Evolutionary conservation across 2,329 filamentous ascomycete genomes (phyloP).

Genomic region (Leptoxyphium fumago): DNA sequence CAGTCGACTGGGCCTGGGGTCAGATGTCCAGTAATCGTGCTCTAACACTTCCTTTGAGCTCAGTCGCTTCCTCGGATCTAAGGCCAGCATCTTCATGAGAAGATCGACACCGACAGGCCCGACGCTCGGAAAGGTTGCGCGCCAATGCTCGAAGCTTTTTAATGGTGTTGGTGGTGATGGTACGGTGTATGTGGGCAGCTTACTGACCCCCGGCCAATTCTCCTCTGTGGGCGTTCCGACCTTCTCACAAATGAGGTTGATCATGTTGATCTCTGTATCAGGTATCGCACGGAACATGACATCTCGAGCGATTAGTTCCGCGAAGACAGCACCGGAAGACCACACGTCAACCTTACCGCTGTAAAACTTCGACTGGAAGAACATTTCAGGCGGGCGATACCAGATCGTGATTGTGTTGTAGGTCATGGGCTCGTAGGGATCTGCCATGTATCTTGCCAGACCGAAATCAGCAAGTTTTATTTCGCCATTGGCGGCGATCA

Average conservation of each 20-base stretch:
- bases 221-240: constrained; percentile 87
- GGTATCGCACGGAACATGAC: constrained; percentile 60
- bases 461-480: constrained; percentile 97
- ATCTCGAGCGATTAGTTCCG: constrained; percentile 69
- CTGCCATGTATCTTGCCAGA: constrained; percentile 75
- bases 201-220: constrained; percentile 84
- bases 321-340: constrained; percentile 86
- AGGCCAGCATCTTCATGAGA: constrained; percentile 65
- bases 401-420: constrained; percentile 90
- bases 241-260: constrained; percentile 67
- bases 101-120: constrained; percentile 76
- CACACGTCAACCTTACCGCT: constrained; percentile 84
- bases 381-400: constrained; percentile 88
- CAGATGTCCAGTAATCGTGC: constrained; percentile 73
- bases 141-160: constrained; percentile 56
- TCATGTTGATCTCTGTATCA: constrained; percentile 72
- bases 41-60: constrained; percentile 63
- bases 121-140: constrained; percentile 61
- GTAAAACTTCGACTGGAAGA: constrained; percentile 83
- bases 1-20: constrained; percentile 70
- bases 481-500: constrained; percentile 84
- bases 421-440: constrained; percentile 81
- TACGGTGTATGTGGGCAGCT: constrained; percentile 66
- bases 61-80: constrained; percentile 77
- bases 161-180: constrained; percentile 44